phyloP scores from a whole-genome alignment of 2,329 filamentous ascomycete genomes.

The Aspergillus sp. region DNA sequence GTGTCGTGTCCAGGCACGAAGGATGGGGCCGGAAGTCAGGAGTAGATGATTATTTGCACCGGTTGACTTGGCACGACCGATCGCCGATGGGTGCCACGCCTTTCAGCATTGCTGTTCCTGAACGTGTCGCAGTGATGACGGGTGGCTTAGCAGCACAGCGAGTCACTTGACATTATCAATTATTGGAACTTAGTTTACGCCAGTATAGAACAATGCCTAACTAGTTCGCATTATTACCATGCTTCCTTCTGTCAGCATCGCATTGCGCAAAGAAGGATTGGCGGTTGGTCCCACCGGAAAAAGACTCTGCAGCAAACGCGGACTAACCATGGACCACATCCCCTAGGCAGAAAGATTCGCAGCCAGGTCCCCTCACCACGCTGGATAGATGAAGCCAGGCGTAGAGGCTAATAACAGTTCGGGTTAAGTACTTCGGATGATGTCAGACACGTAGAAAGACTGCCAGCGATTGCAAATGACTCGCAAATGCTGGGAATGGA shows the following conservation, averaged over 20 bases:
- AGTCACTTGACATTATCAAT: background rate
- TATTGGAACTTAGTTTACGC: background rate
- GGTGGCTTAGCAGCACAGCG: background rate
- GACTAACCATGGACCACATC: background rate
- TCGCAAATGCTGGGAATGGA: too few relatives aligned
- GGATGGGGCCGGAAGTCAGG: background rate
- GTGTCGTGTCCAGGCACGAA: background rate
- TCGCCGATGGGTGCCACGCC: background rate
- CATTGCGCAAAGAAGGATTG: background rate
- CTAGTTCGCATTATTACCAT: background rate
- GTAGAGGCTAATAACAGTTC: background rate
- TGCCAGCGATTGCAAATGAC: background rate
- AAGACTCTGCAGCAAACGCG: background rate
- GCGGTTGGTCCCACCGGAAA: background rate
- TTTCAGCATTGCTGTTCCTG: background rate
- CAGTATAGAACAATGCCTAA: background rate
- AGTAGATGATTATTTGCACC: background rate
- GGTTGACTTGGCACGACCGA: background rate
- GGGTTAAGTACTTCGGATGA: background rate
- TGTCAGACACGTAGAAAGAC: background rate
- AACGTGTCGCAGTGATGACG: background rate
- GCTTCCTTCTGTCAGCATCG: background rate
- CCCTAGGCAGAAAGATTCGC: conserved; percentile 2
- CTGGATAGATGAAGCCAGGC: background rate
- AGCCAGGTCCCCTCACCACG: background rate